Evolutionary conservation across 192 early-diverging fungal genomes (phyloP), one percentile per base, ranked within the genome.

Genomic region (Podila minutissima): DNA sequence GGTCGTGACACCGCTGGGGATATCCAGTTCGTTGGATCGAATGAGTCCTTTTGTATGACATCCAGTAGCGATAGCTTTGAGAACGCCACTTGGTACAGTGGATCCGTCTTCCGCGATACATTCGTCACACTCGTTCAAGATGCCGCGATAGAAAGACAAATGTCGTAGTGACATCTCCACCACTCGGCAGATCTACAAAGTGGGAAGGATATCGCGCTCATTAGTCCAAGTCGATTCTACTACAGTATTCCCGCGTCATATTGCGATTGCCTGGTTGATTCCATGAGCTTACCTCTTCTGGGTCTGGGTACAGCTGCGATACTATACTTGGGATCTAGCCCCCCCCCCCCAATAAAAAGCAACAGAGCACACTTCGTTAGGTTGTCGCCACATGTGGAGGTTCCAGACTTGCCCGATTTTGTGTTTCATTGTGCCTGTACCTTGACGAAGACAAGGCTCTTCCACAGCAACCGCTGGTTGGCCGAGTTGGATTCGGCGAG

Each of bases 61-160:
- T 38, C 71, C 77, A 22, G 65, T 49, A 0, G 67, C 71, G 3
- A 81, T 72, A 5, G 71, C 57, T 35, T 63, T 59, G 13, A 81
- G 58, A 3, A 73, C 51, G 37, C 69, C 48, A 5, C 8, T 28
- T n/a, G 31, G 26, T 4, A 67, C 66, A 10, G 28, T 32, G n/a
- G 55, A 13, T 6, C 37, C 55, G n/a, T 73, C 71, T 26, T 73
- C 77, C 50, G 76, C 59, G 2, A 73, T 38, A 24, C 55, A 41
- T 33, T 81, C 71, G 48, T 81, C 71, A 28, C 77, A 81, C 31
- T 81, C 77, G 60, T 68, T 69, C 20, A 81, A 59, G 6, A 81
- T 72, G 17, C 71, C 66, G 38, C 71, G 50, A 28, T 81, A 73
- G 46, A 81, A 73, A 8, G 77, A 81, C 2, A 81, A 62, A 17